These are phyloP conservation scores for Salix koriyanagi DNA, from an alignment of 345 rosid species.

Conservation along the genomic window DNA sequence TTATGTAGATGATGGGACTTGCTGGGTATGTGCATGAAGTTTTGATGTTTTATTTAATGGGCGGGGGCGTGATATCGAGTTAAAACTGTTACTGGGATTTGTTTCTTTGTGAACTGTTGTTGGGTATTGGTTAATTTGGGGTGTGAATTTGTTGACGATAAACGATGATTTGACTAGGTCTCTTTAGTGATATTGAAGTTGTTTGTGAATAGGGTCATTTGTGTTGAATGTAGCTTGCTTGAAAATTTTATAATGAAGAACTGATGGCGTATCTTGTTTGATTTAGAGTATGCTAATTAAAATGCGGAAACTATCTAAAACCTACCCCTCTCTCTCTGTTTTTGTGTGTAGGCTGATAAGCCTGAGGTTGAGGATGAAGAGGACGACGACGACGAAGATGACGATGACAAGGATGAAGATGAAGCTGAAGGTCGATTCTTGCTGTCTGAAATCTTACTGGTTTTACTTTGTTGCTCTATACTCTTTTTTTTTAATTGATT, in stretches of 20 bases:
- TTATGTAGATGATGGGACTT: background rate
- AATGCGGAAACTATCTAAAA: background rate
- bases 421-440: constrained; percentile 44
- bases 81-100: background rate
- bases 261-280: background rate
- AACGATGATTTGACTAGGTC: background rate
- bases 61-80: background rate
- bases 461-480: background rate
- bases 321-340: background rate
- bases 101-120: background rate
- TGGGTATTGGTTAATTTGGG: background rate
- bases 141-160: background rate
- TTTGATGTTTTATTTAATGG: background rate
- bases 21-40: background rate
- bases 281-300: background rate
- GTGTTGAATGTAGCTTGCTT: background rate
- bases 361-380: constrained; percentile 63
- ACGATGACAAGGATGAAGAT: constrained; percentile 42
- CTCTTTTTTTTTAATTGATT: background rate
- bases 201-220: background rate
- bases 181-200: background rate
- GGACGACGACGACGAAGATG: constrained; percentile 58
- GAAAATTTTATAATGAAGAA: background rate
- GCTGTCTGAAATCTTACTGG: background rate
- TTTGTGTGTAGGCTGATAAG: constrained; percentile 42